A percentile compares a stretch with the other conserved stretches of the same genome.
Evolutionary conservation across 495 filamentous ascomycete genomes (phyloP).

Genomic region (Aspergillus asperescens): DNA sequence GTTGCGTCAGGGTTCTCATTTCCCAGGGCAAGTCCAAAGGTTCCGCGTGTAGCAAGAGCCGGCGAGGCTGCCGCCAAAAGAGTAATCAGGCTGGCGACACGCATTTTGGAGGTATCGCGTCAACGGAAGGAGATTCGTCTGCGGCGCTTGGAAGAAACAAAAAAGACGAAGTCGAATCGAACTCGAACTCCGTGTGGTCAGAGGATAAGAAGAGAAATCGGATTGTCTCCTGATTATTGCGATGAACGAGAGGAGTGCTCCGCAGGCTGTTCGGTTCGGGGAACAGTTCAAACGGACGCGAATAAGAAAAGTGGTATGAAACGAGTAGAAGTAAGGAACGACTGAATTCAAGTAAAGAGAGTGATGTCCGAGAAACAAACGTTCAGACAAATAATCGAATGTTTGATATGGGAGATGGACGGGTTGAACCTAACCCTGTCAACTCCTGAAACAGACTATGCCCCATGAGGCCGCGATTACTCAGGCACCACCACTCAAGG

Average conservation of each 20-base stretch:
- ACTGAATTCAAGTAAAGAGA: conserved; percentile 1
- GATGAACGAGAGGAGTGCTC: background rate
- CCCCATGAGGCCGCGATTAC: background rate
- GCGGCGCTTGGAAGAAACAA: too few relatives aligned
- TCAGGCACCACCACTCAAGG: conserved; percentile 6
- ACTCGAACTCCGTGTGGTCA: background rate
- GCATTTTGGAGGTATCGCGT: conserved; percentile 33
- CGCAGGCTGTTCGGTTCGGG: background rate
- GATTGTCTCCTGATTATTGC: conserved; percentile 1
- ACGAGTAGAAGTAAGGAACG: conserved; percentile 9
- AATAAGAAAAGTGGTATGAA: background rate
- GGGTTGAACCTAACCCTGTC: background rate
- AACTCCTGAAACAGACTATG: conserved; percentile 8
- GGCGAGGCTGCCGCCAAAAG: conserved; percentile 39
- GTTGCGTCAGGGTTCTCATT: conserved; percentile 47
- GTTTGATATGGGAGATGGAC: background rate
- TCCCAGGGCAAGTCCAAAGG: conserved; percentile 47
- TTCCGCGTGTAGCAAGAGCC: conserved; percentile 40
- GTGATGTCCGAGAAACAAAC: background rate
- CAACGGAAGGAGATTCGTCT: background rate
- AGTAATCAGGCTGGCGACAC: conserved; percentile 36
- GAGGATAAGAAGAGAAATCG: background rate
- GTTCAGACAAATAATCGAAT: background rate
- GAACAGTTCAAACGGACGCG: background rate
- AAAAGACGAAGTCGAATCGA: background rate